Evolutionary conservation across 2,329 filamentous ascomycete genomes (phyloP), one percentile per base, ranked within the genome.

Genomic region (Aureobasidium sp.): DNA sequence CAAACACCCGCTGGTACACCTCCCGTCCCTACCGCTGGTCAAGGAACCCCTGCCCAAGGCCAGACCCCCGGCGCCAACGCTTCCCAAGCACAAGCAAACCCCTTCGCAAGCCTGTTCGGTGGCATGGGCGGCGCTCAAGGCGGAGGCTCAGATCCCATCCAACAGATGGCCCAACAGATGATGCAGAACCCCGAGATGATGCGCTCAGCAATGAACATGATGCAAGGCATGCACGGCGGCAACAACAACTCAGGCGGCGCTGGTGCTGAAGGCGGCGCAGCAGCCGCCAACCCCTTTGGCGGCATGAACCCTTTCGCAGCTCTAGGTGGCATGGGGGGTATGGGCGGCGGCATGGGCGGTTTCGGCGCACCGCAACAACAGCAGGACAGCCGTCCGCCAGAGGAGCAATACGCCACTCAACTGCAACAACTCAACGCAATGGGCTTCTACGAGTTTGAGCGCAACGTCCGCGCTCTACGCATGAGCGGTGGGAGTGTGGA

Each of bases 361-460:
- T 69, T 70, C 2, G 73, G 63, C 10, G 59, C 66, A 27, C 65
- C 65, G 19, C 65, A 67, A 49, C 71, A 81, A 1, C 88, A 90
- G 5, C 74, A 81, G 2, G 94, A 99, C 74, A 95, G 81, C 69
- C 83, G 93, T 64, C 92, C 94, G 4, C 93, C 94, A 0, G 94
- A 99, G 78, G 94, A 97, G 74, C 81, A 90, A 62, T 99, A 96
- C 68, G 91, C 89, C 3, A 86, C 89, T 33, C 93, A 99, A 75
- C 79, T 99, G 53, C 81, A 90, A 62, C 91, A 97, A 75, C 77
- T 99, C 64, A 99, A 99, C 73, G 94, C 97, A 66, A 99, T 99
- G 94, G 94, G 94, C 3, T 99, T 99, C 76, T 96, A 85, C 71
- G 92, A 99, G 70, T 99, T 97, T 70, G 93, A 99, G 57, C 79